Percentiles rank a stretch among this genome's conserved stretches.
Evolutionary conservation across 768 basidiomycete genomes (phyloP).

Genomic region (Sarcodon aspratus): DNA sequence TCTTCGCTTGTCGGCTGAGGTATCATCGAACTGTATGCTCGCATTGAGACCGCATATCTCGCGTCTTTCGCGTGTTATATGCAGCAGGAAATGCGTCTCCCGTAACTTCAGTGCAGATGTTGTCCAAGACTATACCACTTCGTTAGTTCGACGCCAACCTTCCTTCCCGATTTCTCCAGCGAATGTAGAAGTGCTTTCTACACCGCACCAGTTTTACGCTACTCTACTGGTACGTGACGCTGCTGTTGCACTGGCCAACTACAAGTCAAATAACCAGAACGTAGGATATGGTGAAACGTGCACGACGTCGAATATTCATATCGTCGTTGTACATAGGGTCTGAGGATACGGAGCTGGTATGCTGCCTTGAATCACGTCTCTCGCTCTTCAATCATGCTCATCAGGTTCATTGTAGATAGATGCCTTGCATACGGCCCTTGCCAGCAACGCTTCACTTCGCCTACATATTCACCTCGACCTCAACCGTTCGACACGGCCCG

Average conservation of each 20-base stretch:
- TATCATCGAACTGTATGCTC: too few species aligned
- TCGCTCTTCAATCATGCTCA: not conserved
- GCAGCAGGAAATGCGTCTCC: not conserved
- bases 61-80: too few species aligned
- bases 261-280: not conserved
- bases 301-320: conserved; percentile 72
- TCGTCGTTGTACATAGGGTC: conserved; percentile 86
- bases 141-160: conserved; percentile 9
- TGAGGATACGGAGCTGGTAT: conserved; percentile 67
- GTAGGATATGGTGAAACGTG: conserved; percentile 70
- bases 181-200: conserved; percentile 13
- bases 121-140: not conserved
- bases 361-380: conserved; percentile 16
- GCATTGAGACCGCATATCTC: too few species aligned
- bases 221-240: conserved; percentile 12
- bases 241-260: not conserved
- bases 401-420: conserved; percentile 41
- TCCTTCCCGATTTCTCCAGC: conserved; percentile 14
- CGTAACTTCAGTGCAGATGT: not conserved
- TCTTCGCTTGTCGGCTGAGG: too few species aligned
- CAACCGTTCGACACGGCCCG: conserved; percentile 67
- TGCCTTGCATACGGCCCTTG: conserved; percentile 49
- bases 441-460: conserved; percentile 44
- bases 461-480: conserved; percentile 72
- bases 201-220: conserved; percentile 15